Evolutionary conservation across 257 asterid genomes (phyloP).

Genomic region (Anisodus acutangulus): DNA sequence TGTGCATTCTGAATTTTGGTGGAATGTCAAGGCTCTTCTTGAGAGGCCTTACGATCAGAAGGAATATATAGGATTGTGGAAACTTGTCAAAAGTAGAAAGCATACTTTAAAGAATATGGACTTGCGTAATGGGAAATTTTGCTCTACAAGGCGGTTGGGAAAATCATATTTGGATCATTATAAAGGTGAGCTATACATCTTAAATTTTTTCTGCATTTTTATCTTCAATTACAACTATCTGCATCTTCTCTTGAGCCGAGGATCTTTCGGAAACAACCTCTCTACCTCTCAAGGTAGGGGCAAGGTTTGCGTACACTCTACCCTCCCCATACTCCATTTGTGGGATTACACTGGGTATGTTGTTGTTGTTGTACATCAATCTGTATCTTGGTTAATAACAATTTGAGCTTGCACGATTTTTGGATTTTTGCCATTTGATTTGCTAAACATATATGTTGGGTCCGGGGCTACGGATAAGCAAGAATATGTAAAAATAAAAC

Average conservation of each 20-base stretch:
- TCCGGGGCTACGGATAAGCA: too few relatives aligned
- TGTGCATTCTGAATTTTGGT: slow-evolving; percentile 21
- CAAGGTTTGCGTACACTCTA: too few relatives aligned
- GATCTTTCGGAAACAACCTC: too few relatives aligned
- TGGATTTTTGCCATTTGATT: neutral
- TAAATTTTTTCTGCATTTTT: neutral
- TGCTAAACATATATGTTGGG: neutral
- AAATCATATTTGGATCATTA: slow-evolving; percentile 30
- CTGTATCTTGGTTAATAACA: neutral
- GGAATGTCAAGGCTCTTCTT: slow-evolving; percentile 26
- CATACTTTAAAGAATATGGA: neutral
- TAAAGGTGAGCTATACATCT: slow-evolving; percentile 14
- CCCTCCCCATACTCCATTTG: too few relatives aligned
- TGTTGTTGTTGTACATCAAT: neutral
- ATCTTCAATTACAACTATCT: too few relatives aligned
- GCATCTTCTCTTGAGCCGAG: too few relatives aligned
- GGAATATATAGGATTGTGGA: slow-evolving; percentile 17
- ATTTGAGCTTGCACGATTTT: neutral
- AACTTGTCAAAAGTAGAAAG: slow-evolving; percentile 27
- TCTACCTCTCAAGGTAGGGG: too few relatives aligned
- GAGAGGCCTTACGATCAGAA: slow-evolving; percentile 26
- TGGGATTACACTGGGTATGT: too few relatives aligned
- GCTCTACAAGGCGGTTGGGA: neutral
- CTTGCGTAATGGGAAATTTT: slow-evolving; percentile 27
- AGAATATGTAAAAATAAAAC: too few relatives aligned